These are phyloP conservation scores for Zanthoxylum bungeanum DNA, from an alignment of 345 rosid species.

Conservation along the genomic window DNA sequence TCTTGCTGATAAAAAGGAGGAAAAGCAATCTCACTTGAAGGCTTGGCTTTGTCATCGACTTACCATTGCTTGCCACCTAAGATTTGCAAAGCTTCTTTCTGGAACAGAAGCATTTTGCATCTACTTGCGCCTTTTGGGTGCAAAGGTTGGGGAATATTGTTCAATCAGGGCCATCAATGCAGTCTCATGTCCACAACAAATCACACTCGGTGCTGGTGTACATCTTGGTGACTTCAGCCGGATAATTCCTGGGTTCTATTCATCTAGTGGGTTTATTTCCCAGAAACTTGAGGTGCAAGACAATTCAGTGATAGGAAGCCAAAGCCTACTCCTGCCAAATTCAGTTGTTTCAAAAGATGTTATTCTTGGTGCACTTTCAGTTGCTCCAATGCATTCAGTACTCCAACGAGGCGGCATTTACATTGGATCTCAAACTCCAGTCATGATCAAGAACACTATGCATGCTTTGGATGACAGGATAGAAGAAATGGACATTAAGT, in stretches of 20 bases:
- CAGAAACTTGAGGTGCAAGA: conserved; percentile 43
- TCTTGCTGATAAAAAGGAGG: conserved; percentile 32
- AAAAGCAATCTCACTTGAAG: conserved; percentile 26
- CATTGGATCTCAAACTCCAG: conserved; percentile 52
- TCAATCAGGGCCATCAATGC: conserved; percentile 69
- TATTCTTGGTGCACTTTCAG: conserved; percentile 64
- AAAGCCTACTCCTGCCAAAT: conserved; percentile 59
- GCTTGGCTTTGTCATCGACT: conserved; percentile 49
- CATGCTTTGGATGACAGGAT: conserved; percentile 64
- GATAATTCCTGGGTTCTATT: conserved; percentile 43
- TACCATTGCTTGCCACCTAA: conserved; percentile 53
- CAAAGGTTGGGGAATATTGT: conserved; percentile 49
- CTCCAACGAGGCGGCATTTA: conserved; percentile 57
- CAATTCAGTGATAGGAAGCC: conserved; percentile 61
- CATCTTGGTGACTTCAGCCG: conserved; percentile 69
- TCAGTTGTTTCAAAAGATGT: conserved; percentile 44
- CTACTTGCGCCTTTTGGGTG: conserved; percentile 53
- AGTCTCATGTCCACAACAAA: conserved; percentile 44
- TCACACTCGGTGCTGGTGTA: conserved; percentile 48
- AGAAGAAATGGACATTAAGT: conserved; percentile 66
- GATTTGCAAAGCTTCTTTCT: conserved; percentile 59
- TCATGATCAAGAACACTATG: conserved; percentile 59
- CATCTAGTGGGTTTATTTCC: conserved; percentile 32
- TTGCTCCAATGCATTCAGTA: conserved; percentile 51
- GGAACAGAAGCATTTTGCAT: conserved; percentile 63